Evolutionary conservation across 179 eudicot genomes (phyloP).

Genomic region (Patellifolia procumbens): DNA sequence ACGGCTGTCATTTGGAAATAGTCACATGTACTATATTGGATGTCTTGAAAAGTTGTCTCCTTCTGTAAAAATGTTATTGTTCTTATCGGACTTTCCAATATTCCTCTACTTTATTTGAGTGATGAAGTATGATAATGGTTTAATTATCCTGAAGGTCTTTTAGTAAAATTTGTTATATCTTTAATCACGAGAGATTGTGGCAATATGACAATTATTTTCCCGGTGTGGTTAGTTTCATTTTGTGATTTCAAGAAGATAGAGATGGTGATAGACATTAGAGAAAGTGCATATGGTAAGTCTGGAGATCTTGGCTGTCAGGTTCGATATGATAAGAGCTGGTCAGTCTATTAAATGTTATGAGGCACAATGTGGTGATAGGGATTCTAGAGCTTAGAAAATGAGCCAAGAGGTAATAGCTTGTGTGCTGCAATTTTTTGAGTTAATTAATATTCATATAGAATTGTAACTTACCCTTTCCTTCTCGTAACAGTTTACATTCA

Average conservation of each 20-base stretch:
- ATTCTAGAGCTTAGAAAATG: not conserved
- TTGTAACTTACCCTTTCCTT: not conserved
- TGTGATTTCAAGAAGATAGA: not conserved
- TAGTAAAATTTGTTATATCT: not conserved
- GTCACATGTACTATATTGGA: not conserved
- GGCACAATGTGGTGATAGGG: not conserved
- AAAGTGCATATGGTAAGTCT: not conserved
- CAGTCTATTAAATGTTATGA: not conserved
- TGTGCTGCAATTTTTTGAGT: too few species aligned
- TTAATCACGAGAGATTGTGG: not conserved
- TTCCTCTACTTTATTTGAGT: not conserved
- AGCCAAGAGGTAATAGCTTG: not conserved
- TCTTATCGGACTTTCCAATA: not conserved
- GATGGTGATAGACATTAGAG: slow-evolving; percentile 5
- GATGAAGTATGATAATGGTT: not conserved
- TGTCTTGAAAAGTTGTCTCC: not conserved
- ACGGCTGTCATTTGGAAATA: not conserved
- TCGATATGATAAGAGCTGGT: not conserved
- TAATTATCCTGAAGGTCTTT: not conserved
- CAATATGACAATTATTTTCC: not conserved
- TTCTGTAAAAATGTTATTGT: not conserved
- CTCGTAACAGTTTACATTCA: too few species aligned
- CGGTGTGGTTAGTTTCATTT: not conserved
- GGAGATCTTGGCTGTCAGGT: not conserved
- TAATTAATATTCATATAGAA: not conserved